Percentiles rank a stretch among this genome's conserved stretches.
Evolutionary conservation across 331 rosid species (phyloP).

Genomic region (Pyracantha coccinea): DNA sequence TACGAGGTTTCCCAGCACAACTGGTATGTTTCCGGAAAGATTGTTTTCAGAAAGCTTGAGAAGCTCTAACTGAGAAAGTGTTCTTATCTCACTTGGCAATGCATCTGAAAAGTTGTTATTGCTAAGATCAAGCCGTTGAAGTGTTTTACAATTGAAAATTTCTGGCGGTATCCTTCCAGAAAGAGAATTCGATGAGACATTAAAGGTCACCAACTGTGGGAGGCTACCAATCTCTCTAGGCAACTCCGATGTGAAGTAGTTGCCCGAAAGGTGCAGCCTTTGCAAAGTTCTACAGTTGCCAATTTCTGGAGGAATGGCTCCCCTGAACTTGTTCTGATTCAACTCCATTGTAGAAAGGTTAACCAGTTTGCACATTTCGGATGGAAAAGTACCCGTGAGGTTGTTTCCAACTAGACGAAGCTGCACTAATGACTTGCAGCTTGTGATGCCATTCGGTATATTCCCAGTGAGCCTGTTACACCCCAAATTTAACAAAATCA

Average conservation of each 20-base stretch:
- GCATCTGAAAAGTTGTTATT: conserved; percentile 14
- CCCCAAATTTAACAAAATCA: conserved; percentile 19
- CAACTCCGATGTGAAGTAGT: conserved; percentile 21
- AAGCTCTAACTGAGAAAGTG: conserved; percentile 24
- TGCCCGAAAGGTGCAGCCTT: conserved; percentile 23
- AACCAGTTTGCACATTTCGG: conserved; percentile 16
- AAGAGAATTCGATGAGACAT: conserved; percentile 23
- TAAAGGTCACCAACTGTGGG: conserved; percentile 23
- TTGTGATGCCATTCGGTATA: conserved; percentile 18
- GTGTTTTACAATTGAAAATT: conserved; percentile 15
- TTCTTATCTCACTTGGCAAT: conserved; percentile 22
- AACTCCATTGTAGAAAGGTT: conserved; percentile 22
- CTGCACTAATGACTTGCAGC: conserved; percentile 26
- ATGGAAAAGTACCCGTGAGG: conserved; percentile 16
- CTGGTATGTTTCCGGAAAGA: conserved; percentile 21
- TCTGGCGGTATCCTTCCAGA: conserved; percentile 25
- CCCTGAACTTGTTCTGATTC: conserved; percentile 28
- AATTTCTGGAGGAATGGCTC: conserved; percentile 22
- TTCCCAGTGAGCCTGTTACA: conserved; percentile 24
- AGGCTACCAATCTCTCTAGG: conserved; percentile 26
- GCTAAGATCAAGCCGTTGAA: conserved; percentile 32
- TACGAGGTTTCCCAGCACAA: conserved; percentile 12
- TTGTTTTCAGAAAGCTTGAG: conserved; percentile 25
- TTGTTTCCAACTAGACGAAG: conserved; percentile 25
- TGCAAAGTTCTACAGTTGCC: conserved; percentile 22